Conservation (phyloP, 768 basidiomycete species). For the Mycena chlorophos region DNA sequence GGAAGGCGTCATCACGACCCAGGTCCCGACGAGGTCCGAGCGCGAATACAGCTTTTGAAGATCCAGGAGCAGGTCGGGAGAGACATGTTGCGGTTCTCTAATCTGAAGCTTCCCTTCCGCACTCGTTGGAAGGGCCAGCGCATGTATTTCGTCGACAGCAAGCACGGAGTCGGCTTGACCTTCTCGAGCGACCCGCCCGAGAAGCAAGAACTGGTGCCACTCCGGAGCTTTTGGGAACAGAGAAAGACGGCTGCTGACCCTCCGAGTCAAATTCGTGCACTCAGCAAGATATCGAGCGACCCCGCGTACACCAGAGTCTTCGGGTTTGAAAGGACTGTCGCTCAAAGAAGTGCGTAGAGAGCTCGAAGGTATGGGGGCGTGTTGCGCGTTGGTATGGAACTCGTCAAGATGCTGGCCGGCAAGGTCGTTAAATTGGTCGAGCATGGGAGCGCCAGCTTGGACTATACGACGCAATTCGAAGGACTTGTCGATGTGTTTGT, state of each 20-base stretch:
- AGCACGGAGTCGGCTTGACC: not conserved
- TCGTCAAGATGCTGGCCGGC: not conserved
- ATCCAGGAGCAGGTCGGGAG: not conserved
- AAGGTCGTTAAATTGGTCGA: not conserved
- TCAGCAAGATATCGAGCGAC: too few species aligned
- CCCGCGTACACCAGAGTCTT: too few species aligned
- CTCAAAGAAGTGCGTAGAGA: too few species aligned
- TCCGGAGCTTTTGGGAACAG: not conserved
- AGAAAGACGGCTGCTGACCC: too few species aligned
- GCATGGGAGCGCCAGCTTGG: not conserved
- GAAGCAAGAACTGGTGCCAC: not conserved
- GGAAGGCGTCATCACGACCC: not conserved
- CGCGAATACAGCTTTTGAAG: not conserved
- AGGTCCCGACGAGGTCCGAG: not conserved
- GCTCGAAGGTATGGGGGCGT: too few species aligned
- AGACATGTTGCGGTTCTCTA: not conserved
- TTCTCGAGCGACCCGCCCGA: not conserved
- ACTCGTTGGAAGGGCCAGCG: not conserved
- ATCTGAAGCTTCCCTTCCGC: not conserved
- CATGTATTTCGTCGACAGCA: not conserved
- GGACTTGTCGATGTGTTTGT: not conserved
- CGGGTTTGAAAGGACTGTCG: too few species aligned
- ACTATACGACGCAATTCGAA: not conserved
- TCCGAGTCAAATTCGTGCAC: too few species aligned
- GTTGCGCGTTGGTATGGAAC: too few species aligned